Percentiles rank a stretch among this genome's conserved stretches.
These are phyloP conservation scores for Tagetes erecta DNA, from an alignment of 129 eudicot species.

Conservation along the genomic window DNA sequence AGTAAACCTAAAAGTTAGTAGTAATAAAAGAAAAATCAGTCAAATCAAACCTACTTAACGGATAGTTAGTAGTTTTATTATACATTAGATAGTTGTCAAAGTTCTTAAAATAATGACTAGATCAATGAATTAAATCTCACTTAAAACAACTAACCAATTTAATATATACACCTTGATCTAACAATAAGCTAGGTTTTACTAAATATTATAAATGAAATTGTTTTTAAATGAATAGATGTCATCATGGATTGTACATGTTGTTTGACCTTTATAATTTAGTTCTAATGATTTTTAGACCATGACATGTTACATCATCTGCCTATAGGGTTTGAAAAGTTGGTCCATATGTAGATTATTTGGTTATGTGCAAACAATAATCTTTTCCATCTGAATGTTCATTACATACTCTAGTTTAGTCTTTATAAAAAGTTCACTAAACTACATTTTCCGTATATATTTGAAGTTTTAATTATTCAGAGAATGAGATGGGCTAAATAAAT, in stretches of 20 bases:
- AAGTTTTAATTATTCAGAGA: neutral
- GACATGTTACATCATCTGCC: conserved; percentile 3
- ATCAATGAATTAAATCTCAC: conserved; percentile 44
- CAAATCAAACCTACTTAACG: conserved; percentile 40
- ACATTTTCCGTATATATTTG: neutral
- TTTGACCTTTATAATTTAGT: conserved; percentile 10
- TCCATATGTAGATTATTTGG: neutral
- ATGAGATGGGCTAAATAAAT: too few relatives aligned
- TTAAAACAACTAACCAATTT: conserved; percentile 32
- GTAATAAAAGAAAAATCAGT: conserved; percentile 17
- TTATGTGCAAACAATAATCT: neutral
- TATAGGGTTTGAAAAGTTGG: neutral
- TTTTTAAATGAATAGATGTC: neutral
- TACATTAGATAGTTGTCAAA: conserved; percentile 29
- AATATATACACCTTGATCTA: conserved; percentile 26
- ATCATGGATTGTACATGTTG: conserved; percentile 28
- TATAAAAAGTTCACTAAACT: neutral
- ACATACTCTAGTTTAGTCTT: neutral
- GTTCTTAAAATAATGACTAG: conserved; percentile 25
- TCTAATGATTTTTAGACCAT: neutral
- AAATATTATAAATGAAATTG: neutral
- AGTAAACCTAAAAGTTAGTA: conserved; percentile 41
- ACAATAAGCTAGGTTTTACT: conserved; percentile 10
- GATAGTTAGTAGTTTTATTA: conserved; percentile 32
- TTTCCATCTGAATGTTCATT: neutral